Percentiles rank a stretch among this genome's conserved stretches.
phyloP scores from a whole-genome alignment of 495 filamentous ascomycete genomes.

The Aspergillus ostianus region DNA sequence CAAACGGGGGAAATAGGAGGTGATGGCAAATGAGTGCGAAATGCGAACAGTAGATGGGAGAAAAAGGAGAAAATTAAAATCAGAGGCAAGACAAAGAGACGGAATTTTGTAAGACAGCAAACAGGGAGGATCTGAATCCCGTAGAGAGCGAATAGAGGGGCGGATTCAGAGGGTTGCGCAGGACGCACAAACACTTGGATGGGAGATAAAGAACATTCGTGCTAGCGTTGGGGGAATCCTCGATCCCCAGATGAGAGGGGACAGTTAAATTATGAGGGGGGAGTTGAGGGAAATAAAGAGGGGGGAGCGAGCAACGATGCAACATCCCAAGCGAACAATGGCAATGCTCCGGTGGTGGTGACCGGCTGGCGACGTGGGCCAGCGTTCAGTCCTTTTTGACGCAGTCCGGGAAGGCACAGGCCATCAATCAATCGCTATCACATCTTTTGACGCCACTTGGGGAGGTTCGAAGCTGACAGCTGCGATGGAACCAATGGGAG shows the following conservation, averaged over 20 bases:
- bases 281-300: not conserved
- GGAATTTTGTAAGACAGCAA: slow-evolving; percentile 5
- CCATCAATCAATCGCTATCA: slow-evolving; percentile 27
- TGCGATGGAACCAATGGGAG: slow-evolving; percentile 24
- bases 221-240: not conserved
- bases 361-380: slow-evolving; percentile 20
- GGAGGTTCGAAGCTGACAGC: slow-evolving; percentile 19
- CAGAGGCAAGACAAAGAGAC: not conserved
- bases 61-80: not conserved
- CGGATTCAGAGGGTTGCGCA: not conserved
- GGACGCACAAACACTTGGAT: not conserved
- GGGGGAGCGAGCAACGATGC: slow-evolving; percentile 2
- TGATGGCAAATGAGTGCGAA: not conserved
- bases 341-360: slow-evolving; percentile 13
- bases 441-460: slow-evolving; percentile 33
- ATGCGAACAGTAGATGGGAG: not conserved
- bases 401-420: slow-evolving; percentile 41
- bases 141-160: slow-evolving; percentile 17
- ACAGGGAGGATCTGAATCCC: slow-evolving; percentile 5
- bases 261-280: slow-evolving; percentile 4
- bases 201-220: not conserved
- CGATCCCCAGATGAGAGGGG: not conserved
- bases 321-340: slow-evolving; percentile 3
- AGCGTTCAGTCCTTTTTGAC: slow-evolving; percentile 18
- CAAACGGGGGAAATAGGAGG: not conserved